phyloP scores from a whole-genome alignment of 768 basidiomycete genomes.

The Crassisporium funariophilum region DNA sequence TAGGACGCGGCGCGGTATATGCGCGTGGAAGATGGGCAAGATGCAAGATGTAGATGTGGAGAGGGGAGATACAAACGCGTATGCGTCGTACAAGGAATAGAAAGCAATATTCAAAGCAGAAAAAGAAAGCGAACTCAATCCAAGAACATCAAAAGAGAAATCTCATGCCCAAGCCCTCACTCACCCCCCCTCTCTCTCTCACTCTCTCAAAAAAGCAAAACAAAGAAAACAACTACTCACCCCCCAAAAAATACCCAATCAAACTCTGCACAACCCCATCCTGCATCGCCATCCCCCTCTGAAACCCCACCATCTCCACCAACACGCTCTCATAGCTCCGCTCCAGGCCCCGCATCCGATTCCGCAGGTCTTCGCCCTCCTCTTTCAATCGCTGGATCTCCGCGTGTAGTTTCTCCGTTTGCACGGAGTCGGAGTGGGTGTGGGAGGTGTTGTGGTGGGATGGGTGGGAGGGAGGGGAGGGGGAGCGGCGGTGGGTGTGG shows the following conservation, averaged over 20 bases:
- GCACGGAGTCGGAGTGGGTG: slow-evolving; percentile 24
- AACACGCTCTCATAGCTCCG: slow-evolving; percentile 40
- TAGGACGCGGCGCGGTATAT: too few species aligned
- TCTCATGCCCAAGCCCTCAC: too few species aligned
- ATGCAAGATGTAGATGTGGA: too few species aligned
- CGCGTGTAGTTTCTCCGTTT: slow-evolving; percentile 13
- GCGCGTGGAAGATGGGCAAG: too few species aligned
- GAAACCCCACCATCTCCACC: slow-evolving; percentile 39
- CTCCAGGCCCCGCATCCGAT: slow-evolving; percentile 38
- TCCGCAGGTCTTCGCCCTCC: slow-evolving; percentile 35
- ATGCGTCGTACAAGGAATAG: slow-evolving; percentile 1
- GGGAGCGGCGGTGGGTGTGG: slow-evolving; percentile 10
- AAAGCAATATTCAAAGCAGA: slow-evolving; percentile 1
- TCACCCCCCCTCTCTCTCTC: not conserved
- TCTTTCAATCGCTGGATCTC: slow-evolving; percentile 33
- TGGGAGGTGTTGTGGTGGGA: slow-evolving; percentile 6
- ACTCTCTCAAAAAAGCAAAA: slow-evolving; percentile 6
- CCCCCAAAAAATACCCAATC: slow-evolving; percentile 78
- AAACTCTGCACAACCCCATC: slow-evolving; percentile 82
- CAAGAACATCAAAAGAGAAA: slow-evolving; percentile 11
- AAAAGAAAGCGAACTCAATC: slow-evolving; percentile 5
- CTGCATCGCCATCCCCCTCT: slow-evolving; percentile 65
- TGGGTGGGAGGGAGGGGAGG: slow-evolving; percentile 6
- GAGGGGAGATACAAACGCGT: too few species aligned
- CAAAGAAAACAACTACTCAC: slow-evolving; percentile 46